Evolutionary conservation across 192 early-diverging fungal species (phyloP), one percentile per base, ranked within the genome.

Genomic region (Globomyces pollinis-pini): DNA sequence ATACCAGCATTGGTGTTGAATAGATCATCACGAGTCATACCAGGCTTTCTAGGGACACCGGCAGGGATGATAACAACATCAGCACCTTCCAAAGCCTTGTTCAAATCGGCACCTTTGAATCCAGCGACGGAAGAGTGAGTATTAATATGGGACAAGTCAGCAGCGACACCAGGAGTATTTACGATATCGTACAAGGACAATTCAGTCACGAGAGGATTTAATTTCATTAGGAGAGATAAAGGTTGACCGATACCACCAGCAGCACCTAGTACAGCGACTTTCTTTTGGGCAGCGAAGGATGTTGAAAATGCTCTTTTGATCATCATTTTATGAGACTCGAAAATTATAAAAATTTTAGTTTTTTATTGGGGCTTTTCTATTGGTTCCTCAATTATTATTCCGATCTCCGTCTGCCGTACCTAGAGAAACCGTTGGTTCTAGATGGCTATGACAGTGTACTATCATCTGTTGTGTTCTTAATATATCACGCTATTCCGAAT

Each of bases 1-100:
- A 98, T 98, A 54, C 88, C 86, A 58, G 94, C 94, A 76, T 98
- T 98, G 76, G 86, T 94, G 76, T 94, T 93, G 86, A 98, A 98
- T 59, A 98, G 79, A 71, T 98, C 94, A 71, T 98, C 92, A 73
- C 94, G 87, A 62, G 94, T 92, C 94, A 98, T 98, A 29, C 91
- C 92, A 56, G 92, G 94, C 86, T 98, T 98, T 70, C 94, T 84
- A 59, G 94, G 94, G 13, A 98, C 90, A 64, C 94, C 94, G 58
- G 94, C 94, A 41, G 94, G 92, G 68, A 98, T 93, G 50, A 95
- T 86, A 57, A 94, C 86, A 38, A 91, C 68, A 43, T 86, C 65
- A 38, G 86, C 65, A 29, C 72, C 80, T 39, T 63, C 67, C 45
- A 93, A 72, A n/a, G 91, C 89, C 9, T 68, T 80, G 38, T 69